phyloP scores from a whole-genome alignment of 2,329 filamentous ascomycete species.

The Cladosporium halotolerans region DNA sequence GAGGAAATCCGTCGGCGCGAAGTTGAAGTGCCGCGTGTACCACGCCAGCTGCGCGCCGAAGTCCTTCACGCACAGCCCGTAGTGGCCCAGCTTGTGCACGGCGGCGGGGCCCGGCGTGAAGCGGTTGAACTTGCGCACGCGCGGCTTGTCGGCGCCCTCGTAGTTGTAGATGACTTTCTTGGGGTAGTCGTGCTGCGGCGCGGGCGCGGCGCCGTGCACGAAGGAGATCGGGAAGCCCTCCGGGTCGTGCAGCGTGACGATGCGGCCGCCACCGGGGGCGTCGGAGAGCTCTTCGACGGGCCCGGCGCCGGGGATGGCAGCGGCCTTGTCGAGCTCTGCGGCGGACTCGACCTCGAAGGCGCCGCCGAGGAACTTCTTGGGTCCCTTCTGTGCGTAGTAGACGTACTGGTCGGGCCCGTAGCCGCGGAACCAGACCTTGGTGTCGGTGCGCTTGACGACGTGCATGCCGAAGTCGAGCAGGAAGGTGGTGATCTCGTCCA shows the following conservation, averaged over 20 bases:
- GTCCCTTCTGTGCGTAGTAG: slow-evolving; percentile 37
- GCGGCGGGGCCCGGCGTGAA: slow-evolving; percentile 44
- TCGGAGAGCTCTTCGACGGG: slow-evolving; percentile 30
- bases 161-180: slow-evolving; percentile 33
- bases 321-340: slow-evolving; percentile 38
- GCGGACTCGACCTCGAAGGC: slow-evolving; percentile 38
- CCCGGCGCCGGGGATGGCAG: slow-evolving; percentile 25
- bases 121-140: slow-evolving; percentile 35
- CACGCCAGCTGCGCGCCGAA: slow-evolving; percentile 28
- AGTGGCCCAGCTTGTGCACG: slow-evolving; percentile 47
- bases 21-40: slow-evolving; percentile 43
- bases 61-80: slow-evolving; percentile 34
- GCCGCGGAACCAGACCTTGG: slow-evolving; percentile 37
- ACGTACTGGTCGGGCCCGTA: slow-evolving; percentile 41
- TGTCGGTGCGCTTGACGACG: slow-evolving; percentile 32
- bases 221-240: slow-evolving; percentile 38
- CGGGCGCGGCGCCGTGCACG: slow-evolving; percentile 32
- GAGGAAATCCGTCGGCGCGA: slow-evolving; percentile 41
- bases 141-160: slow-evolving; percentile 32
- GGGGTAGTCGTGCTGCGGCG: slow-evolving; percentile 20
- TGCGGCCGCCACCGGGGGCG: slow-evolving; percentile 35
- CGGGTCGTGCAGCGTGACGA: slow-evolving; percentile 35
- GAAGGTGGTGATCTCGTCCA: slow-evolving; percentile 44
- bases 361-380: slow-evolving; percentile 39
- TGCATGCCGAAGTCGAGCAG: slow-evolving; percentile 41